Base-by-base conservation (phyloP, 805 yeast genomes). In the Cyberlindnera bimundalis region DNA sequence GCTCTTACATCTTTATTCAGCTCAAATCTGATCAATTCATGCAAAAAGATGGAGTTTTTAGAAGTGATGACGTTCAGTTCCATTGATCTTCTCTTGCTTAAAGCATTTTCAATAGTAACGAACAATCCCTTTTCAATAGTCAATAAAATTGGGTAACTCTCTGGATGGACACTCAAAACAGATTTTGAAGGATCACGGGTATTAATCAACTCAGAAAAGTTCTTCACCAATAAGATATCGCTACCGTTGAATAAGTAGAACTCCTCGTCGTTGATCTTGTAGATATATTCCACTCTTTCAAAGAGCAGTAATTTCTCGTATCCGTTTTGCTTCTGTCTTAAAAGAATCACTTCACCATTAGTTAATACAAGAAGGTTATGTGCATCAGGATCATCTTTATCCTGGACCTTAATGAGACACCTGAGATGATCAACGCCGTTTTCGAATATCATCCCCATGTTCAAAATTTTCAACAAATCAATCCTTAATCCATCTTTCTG, bases 11-110 rank as follows among this genome's bases (percentile, higher is more conserved):
- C 37, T 7, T 15, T 12, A 8, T 52, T 34, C 29, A 73, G 47
- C 43, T 72, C 77, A 46, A 65, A 66, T 42, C 67, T 71, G 27
- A 74, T 64, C 48, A 74, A 61, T 29, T 71, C 66, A 53, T 72
- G 71, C 14, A 74, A 50, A 23, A 74, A 65, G 34, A 72, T 58
- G 37, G 71, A 69, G 28, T 65, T 67, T 29, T 66, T 62, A 4
- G 65, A 50, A 16, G 54, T 53, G 26, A 65, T 53, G 35, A 61
- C 65, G 26, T 71, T 49, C 6, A 65, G 39, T 26, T 67, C 56
- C 18, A 60, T 61, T 37, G 49, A 47, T 39, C 58, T 64, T 37
- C 55, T 52, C 15, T 39, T 55, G 2, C 58, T 39, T 0, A 65
- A 47, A 9, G 59, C 53, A 38, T 59, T 65, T 35, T 71, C 75